phyloP scores from a whole-genome alignment of 2,329 filamentous ascomycete genomes.

The Aspergillus pseudoglaucus region DNA sequence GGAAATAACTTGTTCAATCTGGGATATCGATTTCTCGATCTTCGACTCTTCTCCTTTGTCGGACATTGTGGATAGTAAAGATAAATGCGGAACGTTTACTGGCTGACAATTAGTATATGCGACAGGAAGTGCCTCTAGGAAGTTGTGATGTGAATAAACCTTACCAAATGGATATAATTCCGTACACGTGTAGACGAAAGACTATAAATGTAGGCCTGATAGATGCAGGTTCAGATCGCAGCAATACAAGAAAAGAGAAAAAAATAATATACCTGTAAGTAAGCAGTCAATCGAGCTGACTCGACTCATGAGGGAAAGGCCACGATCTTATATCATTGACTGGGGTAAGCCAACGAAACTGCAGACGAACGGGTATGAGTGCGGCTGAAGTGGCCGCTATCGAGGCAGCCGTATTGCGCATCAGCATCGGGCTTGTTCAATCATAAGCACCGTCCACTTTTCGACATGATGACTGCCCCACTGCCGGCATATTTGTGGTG shows the following conservation, averaged over 20 bases:
- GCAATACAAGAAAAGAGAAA: background rate
- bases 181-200: no score
- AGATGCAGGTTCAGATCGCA: no score
- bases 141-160: no score
- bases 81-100: no score
- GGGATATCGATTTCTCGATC: constrained; percentile 29
- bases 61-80: constrained; percentile 11
- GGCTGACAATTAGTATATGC: no score
- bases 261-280: background rate
- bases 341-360: background rate
- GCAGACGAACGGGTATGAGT: background rate
- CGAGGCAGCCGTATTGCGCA: background rate
- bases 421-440: background rate
- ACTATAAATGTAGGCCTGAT: no score
- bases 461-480: background rate
- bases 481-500: background rate
- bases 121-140: no score
- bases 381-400: background rate
- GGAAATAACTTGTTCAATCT: constrained; percentile 34
- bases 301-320: background rate
- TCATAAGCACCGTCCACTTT: background rate
- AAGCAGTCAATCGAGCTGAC: background rate
- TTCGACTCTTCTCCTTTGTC: constrained; percentile 13
- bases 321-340: background rate
- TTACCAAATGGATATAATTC: no score